phyloP scores from a whole-genome alignment of 106 monocot species.

The Acanthochlamys bracteata region DNA sequence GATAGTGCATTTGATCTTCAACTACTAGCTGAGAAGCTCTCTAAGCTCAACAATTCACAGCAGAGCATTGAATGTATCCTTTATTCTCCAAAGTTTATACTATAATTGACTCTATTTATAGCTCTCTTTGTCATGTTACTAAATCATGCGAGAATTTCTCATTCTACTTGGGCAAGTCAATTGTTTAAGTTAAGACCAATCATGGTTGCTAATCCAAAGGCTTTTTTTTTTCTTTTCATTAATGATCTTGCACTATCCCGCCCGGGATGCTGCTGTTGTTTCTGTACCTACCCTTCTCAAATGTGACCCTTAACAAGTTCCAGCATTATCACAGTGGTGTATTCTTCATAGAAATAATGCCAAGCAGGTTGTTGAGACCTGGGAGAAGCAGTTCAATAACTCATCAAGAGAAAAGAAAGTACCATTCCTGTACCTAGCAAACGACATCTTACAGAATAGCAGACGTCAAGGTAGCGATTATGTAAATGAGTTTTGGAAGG shows the following conservation, averaged over 20 bases:
- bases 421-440: conserved; percentile 80
- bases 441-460: conserved; percentile 96
- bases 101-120: no score
- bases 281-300: not conserved
- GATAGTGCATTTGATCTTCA: conserved; percentile 29
- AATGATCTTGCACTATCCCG: no score
- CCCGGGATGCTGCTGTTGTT: not conserved
- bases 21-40: conserved; percentile 38
- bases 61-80: conserved; percentile 68
- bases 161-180: no score
- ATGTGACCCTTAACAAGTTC: not conserved
- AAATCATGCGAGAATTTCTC: no score
- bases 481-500: conserved; percentile 97
- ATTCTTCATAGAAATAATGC: conserved; percentile 90
- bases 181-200: no score
- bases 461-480: conserved; percentile 88
- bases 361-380: conserved; percentile 79
- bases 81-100: not conserved
- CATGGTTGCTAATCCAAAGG: no score
- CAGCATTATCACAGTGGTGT: conserved; percentile 92
- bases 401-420: conserved; percentile 63
- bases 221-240: not conserved
- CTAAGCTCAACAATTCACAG: conserved; percentile 51
- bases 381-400: conserved; percentile 77
- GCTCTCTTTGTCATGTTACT: not conserved